Evolutionary conservation across 139 green algal genomes (phyloP), one percentile per base, ranked within the genome.

Genomic region (Asterochloris sp.): DNA sequence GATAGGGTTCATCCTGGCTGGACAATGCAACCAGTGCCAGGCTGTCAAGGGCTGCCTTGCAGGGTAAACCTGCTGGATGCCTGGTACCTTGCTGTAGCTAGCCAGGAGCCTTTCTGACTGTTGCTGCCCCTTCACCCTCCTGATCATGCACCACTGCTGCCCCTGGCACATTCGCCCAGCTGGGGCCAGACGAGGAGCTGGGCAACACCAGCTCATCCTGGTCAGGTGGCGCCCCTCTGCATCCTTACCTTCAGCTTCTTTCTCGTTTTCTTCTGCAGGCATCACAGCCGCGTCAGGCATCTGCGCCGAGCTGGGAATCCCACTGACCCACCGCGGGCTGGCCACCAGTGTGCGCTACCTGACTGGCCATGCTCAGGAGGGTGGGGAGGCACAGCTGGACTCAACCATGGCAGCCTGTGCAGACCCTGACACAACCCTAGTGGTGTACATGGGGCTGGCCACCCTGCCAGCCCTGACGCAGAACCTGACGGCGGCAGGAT

Each of bases 401-500:
- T 66, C 76, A 0, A 54, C 62, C 17, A 79, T 91, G 12, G 84
- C 82, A 21, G 87, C 85, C 13, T 89, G 84, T 12, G 91, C 91
- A 10, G 96, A 99, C 87, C 88, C 90, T 0, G 73, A 96, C 91
- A 97, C 96, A 69, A 99, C 97, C 11, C 93, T 99, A 10, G 93
- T 99, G 0, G 91, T 99, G 12, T 99, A 99, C 91, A 99, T 99
- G 97, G 97, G 97, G 1, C 90, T 99, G 28, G 84, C 83, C 38
- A 99, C 93, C 47, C 91, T 99, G 69, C 92, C 94, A 12, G 73
- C 63, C 14, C 89, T 98, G 60, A 82, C 86, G 1, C n/a, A 81
- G 73, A 88, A 92, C 85, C 89, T 99, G 23, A 61, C 87, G 9
- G 78, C 73, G 17, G 83, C 84, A 15, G 96, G 96, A 11, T 79